phyloP scores from a whole-genome alignment of 106 monocot genomes.

The Ottelia alismoides region DNA sequence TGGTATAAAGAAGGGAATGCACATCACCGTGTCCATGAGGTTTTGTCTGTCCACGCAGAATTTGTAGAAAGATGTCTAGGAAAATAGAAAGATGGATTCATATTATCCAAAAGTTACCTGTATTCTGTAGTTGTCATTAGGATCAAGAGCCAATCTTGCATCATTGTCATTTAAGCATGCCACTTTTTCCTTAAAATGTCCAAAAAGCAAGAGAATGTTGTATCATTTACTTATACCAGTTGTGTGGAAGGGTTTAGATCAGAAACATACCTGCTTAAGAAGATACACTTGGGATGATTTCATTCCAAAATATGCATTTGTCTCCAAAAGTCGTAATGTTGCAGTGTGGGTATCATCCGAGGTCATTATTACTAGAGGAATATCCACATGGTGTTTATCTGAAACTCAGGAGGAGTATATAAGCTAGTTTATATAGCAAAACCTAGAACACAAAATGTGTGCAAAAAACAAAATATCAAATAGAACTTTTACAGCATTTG shows the following conservation, averaged over 20 bases:
- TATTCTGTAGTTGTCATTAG: conserved; percentile 79
- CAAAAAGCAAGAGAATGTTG: not conserved
- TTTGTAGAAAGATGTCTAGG: conserved; percentile 6
- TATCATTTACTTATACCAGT: not conserved
- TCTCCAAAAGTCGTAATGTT: conserved; percentile 67
- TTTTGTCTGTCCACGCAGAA: conserved; percentile 82
- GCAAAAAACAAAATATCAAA: too few relatives aligned
- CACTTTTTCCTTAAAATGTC: conserved; percentile 76
- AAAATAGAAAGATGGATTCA: not conserved
- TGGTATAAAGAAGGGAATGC: conserved; percentile 90
- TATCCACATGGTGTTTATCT: conserved; percentile 27
- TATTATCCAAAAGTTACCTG: conserved; percentile 34
- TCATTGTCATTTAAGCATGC: conserved; percentile 96
- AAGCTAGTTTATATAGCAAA: too few relatives aligned
- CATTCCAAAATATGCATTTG: conserved; percentile 96
- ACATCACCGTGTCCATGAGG: conserved; percentile 99
- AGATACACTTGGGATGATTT: conserved; percentile 69
- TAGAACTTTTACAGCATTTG: too few relatives aligned
- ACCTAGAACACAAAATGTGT: too few relatives aligned
- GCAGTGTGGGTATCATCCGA: conserved; percentile 88
- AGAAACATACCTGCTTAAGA: conserved; percentile 69
- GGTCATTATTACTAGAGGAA: conserved; percentile 97
- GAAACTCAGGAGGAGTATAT: too few relatives aligned
- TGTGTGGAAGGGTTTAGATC: not conserved
- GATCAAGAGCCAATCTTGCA: conserved; percentile 83